Percentiles rank a stretch among this genome's conserved stretches.
Conservation (phyloP, 192 early-diverging fungal genomes). For the Podila verticillata region DNA sequence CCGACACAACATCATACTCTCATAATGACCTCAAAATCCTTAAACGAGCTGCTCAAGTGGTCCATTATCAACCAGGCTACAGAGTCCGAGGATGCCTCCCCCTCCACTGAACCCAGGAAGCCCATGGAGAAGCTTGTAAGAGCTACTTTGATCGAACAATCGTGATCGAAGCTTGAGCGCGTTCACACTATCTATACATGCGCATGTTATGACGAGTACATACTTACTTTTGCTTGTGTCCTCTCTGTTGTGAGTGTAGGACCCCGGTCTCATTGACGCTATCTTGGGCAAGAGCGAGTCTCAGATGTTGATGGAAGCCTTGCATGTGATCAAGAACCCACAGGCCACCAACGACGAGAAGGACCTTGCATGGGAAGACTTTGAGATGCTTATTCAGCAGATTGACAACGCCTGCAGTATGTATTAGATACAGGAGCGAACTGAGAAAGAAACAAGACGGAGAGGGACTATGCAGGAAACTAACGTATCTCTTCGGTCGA, state of each 20-base stretch:
- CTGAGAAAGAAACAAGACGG: too few relatives aligned
- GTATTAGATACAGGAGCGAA: not conserved
- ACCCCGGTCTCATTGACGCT: slow-evolving; percentile 89
- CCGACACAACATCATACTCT: slow-evolving; percentile 20
- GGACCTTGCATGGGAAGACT: slow-evolving; percentile 88
- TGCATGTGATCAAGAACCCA: slow-evolving; percentile 72
- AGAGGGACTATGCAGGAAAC: not conserved
- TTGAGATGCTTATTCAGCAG: slow-evolving; percentile 76
- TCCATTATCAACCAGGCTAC: slow-evolving; percentile 79
- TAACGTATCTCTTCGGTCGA: not conserved
- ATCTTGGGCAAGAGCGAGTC: slow-evolving; percentile 95
- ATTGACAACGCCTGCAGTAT: slow-evolving; percentile 41
- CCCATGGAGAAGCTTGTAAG: slow-evolving; percentile 44
- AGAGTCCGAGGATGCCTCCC: slow-evolving; percentile 70
- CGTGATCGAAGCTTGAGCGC: too few relatives aligned
- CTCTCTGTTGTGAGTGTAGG: slow-evolving; percentile 40
- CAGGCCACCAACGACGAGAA: slow-evolving; percentile 71
- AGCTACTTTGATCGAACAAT: not conserved
- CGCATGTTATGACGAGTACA: too few relatives aligned
- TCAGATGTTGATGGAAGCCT: slow-evolving; percentile 86
- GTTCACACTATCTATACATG: too few relatives aligned
- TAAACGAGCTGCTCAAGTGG: slow-evolving; percentile 90
- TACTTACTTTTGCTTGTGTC: slow-evolving; percentile 12
- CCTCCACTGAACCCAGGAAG: slow-evolving; percentile 37
- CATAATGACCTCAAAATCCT: slow-evolving; percentile 13